Evolutionary conservation across 2,329 filamentous ascomycete species (phyloP), one percentile per base, ranked within the genome.

Genomic region (Cladobotryum mycophilum): DNA sequence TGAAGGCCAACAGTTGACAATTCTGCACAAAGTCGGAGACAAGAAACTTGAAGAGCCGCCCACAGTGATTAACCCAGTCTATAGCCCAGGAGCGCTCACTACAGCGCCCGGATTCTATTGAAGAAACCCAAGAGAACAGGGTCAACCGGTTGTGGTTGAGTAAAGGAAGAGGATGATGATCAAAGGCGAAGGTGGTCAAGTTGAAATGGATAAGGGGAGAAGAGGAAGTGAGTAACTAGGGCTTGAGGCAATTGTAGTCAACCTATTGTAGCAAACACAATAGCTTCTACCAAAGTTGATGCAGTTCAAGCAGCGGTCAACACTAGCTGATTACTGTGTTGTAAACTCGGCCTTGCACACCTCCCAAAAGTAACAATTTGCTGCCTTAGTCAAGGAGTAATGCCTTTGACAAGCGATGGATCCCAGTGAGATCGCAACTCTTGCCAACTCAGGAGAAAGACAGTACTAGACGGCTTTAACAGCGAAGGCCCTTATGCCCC

Each of bases 211-310:
- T 11, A 5, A 5, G 25, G 9, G 4, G 9, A 20, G 7, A 43
- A 5, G 33, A 18, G 18, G 37, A 25, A 14, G 34, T 5, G 36
- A n/a, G 17, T 9, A 38, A 9, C 14, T 14, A 25, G 20, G 20
- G 41, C 41, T 25, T 20, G 20, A 18, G 20, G 41, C 18, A 42
- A 20, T 15, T 22, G 22, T 45, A 17, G n/a, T 25, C 22, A 15
- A 30, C 2, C 22, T 41, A 41, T 30, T 41, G 41, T 44, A 40
- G 40, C 30, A 37, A 43, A 43, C 30, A 44, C 41, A 44, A 49
- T 25, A 42, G 44, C 36, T 12, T 30, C 11, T 25, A 22, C 17
- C 18, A 4, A 15, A 30, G 25, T 30, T 30, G 25, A 30, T 30
- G 25, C 25, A 30, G 25, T 30, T 11, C 25, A 7, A 30, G 25